These are phyloP conservation scores for Perkinsus olseni DNA, from an alignment of 169 alveolate genomes.

Conservation along the genomic window DNA sequence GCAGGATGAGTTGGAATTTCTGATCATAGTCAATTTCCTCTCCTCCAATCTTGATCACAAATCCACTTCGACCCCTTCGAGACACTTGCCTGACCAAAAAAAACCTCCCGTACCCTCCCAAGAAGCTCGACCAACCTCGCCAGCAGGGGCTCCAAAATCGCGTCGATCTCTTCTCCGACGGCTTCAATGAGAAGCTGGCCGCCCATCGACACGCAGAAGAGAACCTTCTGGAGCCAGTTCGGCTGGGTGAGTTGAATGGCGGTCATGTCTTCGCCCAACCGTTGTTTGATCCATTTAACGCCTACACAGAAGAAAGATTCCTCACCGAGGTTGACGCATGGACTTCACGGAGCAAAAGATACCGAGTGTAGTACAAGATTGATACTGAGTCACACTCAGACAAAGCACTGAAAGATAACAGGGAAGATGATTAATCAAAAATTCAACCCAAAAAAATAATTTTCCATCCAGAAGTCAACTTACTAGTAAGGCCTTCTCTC, in stretches of 20 bases:
- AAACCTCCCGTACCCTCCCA: conserved; percentile 60
- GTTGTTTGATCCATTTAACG: conserved; percentile 81
- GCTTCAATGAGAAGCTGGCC: conserved; percentile 83
- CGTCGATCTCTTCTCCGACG: conserved; percentile 84
- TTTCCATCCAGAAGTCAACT: too few relatives aligned
- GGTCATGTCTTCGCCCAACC: conserved; percentile 78
- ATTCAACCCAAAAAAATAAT: too few relatives aligned
- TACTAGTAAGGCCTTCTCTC: too few relatives aligned
- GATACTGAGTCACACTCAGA: too few relatives aligned
- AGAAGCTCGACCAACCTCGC: conserved; percentile 77
- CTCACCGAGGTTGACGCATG: too few relatives aligned
- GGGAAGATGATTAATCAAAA: too few relatives aligned
- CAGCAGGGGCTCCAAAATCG: conserved; percentile 86
- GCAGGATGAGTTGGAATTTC: conserved; percentile 76
- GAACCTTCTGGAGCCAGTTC: conserved; percentile 75
- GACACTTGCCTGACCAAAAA: not conserved
- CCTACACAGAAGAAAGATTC: conserved; percentile 19
- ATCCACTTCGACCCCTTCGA: conserved; percentile 16
- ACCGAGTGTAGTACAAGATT: too few relatives aligned
- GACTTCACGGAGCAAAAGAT: too few relatives aligned
- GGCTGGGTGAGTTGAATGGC: conserved; percentile 75
- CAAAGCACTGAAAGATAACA: too few relatives aligned
- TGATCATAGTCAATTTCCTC: conserved; percentile 78
- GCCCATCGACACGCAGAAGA: conserved; percentile 77
- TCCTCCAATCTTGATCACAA: conserved; percentile 70